phyloP scores from a whole-genome alignment of 225 moss, liverwort and hornwort species.

The Polytrichum formosum region DNA sequence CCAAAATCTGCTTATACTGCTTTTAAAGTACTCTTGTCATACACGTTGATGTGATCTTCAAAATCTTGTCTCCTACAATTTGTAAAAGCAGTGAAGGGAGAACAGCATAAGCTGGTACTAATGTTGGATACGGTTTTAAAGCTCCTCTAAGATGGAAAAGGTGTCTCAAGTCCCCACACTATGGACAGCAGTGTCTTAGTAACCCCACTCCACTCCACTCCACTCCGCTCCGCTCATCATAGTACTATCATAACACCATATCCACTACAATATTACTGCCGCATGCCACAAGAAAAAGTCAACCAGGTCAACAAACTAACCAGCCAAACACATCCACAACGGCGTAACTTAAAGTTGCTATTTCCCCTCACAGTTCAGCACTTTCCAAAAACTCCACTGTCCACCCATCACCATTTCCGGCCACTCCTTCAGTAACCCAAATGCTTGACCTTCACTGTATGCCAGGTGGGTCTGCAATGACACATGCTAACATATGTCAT shows the following conservation, averaged over 20 bases:
- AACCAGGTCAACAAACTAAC: conserved; percentile 92
- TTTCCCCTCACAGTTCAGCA: conserved; percentile 39
- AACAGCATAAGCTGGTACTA: conserved; percentile 16
- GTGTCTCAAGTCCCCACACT: conserved; percentile 24
- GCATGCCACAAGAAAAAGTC: conserved; percentile 62
- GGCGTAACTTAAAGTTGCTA: conserved; percentile 11
- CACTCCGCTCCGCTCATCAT: conserved; percentile 31
- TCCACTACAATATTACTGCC: conserved; percentile 44
- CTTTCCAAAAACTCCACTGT: conserved; percentile 34
- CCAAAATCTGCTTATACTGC: conserved; percentile 18
- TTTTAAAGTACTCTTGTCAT: conserved; percentile 29
- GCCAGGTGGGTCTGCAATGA: conserved; percentile 22
- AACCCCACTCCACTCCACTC: conserved; percentile 9
- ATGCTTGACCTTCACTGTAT: conserved; percentile 22
- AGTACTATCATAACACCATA: conserved; percentile 43
- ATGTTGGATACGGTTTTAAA: conserved; percentile 16
- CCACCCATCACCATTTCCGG: conserved; percentile 43
- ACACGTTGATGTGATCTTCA: conserved; percentile 26
- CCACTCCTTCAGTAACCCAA: conserved; percentile 35
- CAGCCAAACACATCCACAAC: conserved; percentile 74
- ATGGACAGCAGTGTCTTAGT: conserved; percentile 19
- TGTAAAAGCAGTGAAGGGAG: conserved; percentile 12
- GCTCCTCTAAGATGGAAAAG: conserved; percentile 27
- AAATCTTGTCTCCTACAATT: conserved; percentile 35
- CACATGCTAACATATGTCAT: background rate